Evolutionary conservation across 805 yeast genomes (phyloP).

Genomic region (Starmerella powellii): DNA sequence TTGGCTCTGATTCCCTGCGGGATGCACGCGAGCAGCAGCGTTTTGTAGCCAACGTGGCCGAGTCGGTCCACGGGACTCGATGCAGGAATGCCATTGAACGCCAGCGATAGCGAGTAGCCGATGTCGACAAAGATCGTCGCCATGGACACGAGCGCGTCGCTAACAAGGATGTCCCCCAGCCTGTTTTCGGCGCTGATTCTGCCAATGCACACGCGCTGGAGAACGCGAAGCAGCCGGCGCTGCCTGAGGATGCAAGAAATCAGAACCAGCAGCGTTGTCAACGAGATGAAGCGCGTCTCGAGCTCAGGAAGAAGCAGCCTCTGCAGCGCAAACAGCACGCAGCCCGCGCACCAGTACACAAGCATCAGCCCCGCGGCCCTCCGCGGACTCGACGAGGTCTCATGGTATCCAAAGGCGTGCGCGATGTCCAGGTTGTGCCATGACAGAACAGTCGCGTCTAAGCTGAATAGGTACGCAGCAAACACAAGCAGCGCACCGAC

Average conservation of each 20-base stretch:
- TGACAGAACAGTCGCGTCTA: slow-evolving; percentile 7
- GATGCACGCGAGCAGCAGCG: slow-evolving; percentile 31
- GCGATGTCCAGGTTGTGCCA: slow-evolving; percentile 6
- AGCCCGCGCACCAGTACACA: slow-evolving; percentile 4
- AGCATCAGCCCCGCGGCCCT: slow-evolving; percentile 7
- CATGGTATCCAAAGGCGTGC: slow-evolving; percentile 11
- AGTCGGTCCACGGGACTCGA: slow-evolving; percentile 5
- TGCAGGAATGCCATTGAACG: slow-evolving; percentile 21
- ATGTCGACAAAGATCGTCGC: slow-evolving; percentile 65
- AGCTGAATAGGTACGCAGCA: slow-evolving; percentile 11
- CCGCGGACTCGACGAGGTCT: slow-evolving; percentile 3
- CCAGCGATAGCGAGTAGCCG: slow-evolving; percentile 42
- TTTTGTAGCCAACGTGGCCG: slow-evolving; percentile 8
- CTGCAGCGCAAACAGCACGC: slow-evolving; percentile 1
- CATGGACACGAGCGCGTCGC: slow-evolving; percentile 79
- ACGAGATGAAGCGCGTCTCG: slow-evolving; percentile 28
- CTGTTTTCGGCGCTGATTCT: slow-evolving; percentile 45
- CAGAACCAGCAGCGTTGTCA: slow-evolving; percentile 31
- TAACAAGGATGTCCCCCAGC: slow-evolving; percentile 66
- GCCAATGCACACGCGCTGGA: slow-evolving; percentile 44
- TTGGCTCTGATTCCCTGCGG: slow-evolving; percentile 69
- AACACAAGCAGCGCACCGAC: slow-evolving; percentile 15
- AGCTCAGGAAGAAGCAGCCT: slow-evolving; percentile 3
- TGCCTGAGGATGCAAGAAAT: slow-evolving; percentile 31
- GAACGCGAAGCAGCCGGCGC: slow-evolving; percentile 35